phyloP scores from a whole-genome alignment of 1,139 yeast genomes.

The Suhomyces panamericanus region DNA sequence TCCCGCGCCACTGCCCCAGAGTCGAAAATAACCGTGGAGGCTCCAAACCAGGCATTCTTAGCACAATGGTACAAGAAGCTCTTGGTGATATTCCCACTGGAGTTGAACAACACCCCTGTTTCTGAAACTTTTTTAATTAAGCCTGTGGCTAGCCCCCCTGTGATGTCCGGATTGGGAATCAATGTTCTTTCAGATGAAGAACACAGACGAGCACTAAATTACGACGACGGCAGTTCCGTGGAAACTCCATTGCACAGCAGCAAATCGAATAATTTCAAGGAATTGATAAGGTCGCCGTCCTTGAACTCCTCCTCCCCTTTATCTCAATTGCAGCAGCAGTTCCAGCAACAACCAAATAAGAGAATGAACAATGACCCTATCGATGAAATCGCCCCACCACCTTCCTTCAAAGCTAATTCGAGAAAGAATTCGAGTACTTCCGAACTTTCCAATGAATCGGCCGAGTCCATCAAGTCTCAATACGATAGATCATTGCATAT shows the following conservation, averaged over 20 bases:
- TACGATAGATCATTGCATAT: conserved; percentile 28
- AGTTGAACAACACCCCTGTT: conserved; percentile 26
- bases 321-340: conserved; percentile 18
- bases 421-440: conserved; percentile 19
- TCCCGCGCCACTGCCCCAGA: conserved; percentile 10
- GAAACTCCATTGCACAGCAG: conserved; percentile 15
- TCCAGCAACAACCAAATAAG: conserved; percentile 11
- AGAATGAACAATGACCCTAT: conserved; percentile 1
- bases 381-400: conserved; percentile 11
- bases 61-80: conserved; percentile 32
- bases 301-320: conserved; percentile 19
- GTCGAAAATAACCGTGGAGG: conserved; percentile 13
- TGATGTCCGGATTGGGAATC: conserved; percentile 40
- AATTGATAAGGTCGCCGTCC: conserved; percentile 26
- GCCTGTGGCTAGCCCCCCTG: conserved; percentile 19
- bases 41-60: conserved; percentile 23
- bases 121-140: conserved; percentile 26
- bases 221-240: conserved; percentile 5
- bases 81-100: conserved; percentile 33
- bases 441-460: conserved; percentile 20
- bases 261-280: conserved; percentile 21
- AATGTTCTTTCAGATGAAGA: conserved; percentile 27
- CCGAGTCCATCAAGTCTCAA: conserved; percentile 21
- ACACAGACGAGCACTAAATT: conserved; percentile 9
- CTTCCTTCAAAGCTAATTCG: conserved; percentile 6